Base-by-base conservation (phyloP, 116 monocot species). In the Papilionanthe hybrid region DNA sequence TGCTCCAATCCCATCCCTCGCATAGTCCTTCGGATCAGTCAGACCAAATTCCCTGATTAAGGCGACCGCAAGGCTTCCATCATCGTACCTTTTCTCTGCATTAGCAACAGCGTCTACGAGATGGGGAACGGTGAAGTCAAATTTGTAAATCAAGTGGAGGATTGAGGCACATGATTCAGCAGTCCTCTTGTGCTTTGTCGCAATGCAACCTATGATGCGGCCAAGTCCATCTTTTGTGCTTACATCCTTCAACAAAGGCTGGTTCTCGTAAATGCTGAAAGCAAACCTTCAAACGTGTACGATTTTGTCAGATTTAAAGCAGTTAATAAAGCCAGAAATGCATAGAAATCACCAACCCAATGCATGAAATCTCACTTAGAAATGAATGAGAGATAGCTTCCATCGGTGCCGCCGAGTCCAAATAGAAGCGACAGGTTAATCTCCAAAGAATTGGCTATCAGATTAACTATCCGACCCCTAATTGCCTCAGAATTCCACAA, bases 401-500 rank as follows among this genome's bases (percentile, higher is more conserved):
- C 93, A 78, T 95, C 93, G 66, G 81, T 78, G 30, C 81, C 87
- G 48, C 80, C 78, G 1, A 87, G 83, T 20, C 99, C 93, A 84
- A 99, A 99, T 53, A 99, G 86, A 77, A 92, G 79, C 2, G 87
- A 85, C 32, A 92, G 81, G 79, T 95, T 89, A 42, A 93, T 91
- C 66, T 99, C 99, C 2, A 99, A 83, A 25, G 99, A 99, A 78
- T 86, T 99, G 23, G 99, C 95, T 76, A 99, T 87, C 73, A 92
- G 57, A 83, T 79, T 86, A 32, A 95, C 30, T 50, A 99, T 90
- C 47, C 90, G 88, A 37, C 88, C 76, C 69, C 99, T 88, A 55
- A 93, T 86, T 13, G 78, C 50, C 78, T 93, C 93, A 89, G 86
- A 93, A 78, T 93, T 99, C 95, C 95, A 99, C 43, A 85, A 72